Evolutionary conservation across 495 filamentous ascomycete species (phyloP).

Genomic region (Xylaria palmicola): DNA sequence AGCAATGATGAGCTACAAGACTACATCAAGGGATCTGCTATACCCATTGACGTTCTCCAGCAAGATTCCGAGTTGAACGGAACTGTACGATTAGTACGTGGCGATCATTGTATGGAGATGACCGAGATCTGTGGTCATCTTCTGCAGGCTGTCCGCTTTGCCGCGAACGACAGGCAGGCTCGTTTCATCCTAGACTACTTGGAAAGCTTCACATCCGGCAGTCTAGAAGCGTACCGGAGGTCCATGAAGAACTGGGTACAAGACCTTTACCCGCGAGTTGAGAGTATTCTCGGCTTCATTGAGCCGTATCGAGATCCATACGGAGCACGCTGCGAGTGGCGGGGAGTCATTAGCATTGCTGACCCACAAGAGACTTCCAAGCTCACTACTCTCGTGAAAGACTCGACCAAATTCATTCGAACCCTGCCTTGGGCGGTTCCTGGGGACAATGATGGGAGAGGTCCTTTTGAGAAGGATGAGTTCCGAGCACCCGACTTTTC

Average conservation of each 20-base stretch:
- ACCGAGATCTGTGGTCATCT: neutral
- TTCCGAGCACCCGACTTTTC: slow-evolving; percentile 77
- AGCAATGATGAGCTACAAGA: no score
- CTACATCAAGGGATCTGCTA: no score
- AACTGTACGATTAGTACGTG: neutral
- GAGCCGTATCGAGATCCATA: slow-evolving; percentile 51
- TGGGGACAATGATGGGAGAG: slow-evolving; percentile 9
- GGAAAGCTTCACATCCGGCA: slow-evolving; percentile 40
- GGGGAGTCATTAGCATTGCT: slow-evolving; percentile 54
- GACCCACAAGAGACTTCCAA: slow-evolving; percentile 63
- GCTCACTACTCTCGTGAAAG: slow-evolving; percentile 65
- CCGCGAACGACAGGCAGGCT: neutral
- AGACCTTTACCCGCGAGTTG: slow-evolving; percentile 41
- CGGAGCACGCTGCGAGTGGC: slow-evolving; percentile 46
- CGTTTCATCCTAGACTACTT: slow-evolving; percentile 23
- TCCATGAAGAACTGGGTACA: slow-evolving; percentile 42
- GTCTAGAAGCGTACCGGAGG: slow-evolving; percentile 34
- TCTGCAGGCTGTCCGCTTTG: neutral
- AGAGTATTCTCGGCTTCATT: slow-evolving; percentile 49
- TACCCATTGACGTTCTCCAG: no score
- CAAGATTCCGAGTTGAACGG: neutral
- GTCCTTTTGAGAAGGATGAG: slow-evolving; percentile 65
- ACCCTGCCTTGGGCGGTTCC: slow-evolving; percentile 61
- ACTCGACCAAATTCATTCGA: slow-evolving; percentile 64
- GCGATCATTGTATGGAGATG: neutral